Conservation (phyloP, 306 rosid species). For the Fragaria ananassa region DNA sequence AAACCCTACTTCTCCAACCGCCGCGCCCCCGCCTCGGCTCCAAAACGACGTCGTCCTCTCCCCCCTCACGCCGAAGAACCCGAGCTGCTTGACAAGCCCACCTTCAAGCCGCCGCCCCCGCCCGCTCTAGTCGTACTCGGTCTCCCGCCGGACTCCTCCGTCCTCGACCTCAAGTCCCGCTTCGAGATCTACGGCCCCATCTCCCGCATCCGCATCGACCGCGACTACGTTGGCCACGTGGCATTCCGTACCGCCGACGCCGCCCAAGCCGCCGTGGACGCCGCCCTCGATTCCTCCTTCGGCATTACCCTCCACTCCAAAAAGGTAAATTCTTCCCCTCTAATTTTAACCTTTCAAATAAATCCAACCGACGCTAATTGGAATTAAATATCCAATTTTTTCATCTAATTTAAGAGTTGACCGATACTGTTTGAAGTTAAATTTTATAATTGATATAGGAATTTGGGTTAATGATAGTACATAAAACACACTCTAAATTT, state of each 20-base stretch:
- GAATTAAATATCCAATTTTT: no score
- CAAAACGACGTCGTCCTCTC: conserved; percentile 28
- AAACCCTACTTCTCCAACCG: conserved; percentile 49
- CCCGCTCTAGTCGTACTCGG: conserved; percentile 66
- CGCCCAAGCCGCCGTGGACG: conserved; percentile 70
- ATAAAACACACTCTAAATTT: no score
- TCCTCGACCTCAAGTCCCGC: conserved; percentile 85
- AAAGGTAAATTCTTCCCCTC: conserved; percentile 33
- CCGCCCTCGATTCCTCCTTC: conserved; percentile 69
- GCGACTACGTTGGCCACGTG: conserved; percentile 63
- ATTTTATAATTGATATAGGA: no score
- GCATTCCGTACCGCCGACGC: conserved; percentile 63
- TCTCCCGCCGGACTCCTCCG: conserved; percentile 76
- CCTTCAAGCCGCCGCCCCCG: conserved; percentile 61
- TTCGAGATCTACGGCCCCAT: conserved; percentile 91
- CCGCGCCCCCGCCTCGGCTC: conserved; percentile 34
- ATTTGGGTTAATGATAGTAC: no score
- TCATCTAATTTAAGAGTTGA: no score
- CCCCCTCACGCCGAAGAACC: conserved; percentile 27
- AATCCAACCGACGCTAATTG: no score
- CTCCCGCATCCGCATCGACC: conserved; percentile 90
- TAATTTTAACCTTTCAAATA: no score
- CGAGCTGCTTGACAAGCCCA: conserved; percentile 33
- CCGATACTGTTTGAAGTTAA: no score
- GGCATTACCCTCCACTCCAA: conserved; percentile 66